Conservation (phyloP, 2,329 filamentous ascomycete genomes). For the Verticillium zaregamsianum region DNA sequence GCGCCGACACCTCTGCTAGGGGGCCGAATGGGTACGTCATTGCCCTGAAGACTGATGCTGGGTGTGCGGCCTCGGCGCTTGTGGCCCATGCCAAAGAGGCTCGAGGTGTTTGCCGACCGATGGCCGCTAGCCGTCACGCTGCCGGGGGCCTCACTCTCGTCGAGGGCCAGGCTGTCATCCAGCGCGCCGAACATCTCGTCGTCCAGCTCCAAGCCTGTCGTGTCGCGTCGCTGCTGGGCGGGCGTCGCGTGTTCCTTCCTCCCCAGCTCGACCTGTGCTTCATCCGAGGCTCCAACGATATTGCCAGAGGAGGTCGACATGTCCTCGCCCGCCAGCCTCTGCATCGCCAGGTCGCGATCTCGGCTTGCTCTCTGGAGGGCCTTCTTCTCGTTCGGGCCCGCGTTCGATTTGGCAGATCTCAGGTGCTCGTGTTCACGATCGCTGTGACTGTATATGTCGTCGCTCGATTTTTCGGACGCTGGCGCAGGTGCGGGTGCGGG, state of each 20-base stretch:
- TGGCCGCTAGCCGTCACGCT: conserved; percentile 24
- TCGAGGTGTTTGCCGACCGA: conserved; percentile 39
- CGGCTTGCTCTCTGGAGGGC: conserved; percentile 17
- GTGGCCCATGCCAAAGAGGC: conserved; percentile 27
- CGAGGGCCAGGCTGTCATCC: conserved; percentile 24
- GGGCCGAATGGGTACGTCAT: conserved; percentile 48
- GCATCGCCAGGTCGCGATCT: conserved; percentile 31
- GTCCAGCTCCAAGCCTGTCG: conserved; percentile 45
- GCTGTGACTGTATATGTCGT: conserved; percentile 6
- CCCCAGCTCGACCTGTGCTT: conserved; percentile 30
- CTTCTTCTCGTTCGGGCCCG: conserved; percentile 2
- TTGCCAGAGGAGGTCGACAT: conserved; percentile 21
- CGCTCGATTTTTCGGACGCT: conserved; percentile 1
- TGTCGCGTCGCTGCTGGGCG: conserved; percentile 31
- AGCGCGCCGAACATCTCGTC: conserved; percentile 42
- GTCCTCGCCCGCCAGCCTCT: conserved; percentile 28
- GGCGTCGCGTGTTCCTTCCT: conserved; percentile 29
- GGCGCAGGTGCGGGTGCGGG: not conserved
- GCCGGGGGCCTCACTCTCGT: conserved; percentile 37
- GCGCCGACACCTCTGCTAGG: conserved; percentile 45
- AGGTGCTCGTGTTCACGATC: conserved; percentile 1
- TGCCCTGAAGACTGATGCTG: conserved; percentile 43
- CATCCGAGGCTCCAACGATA: conserved; percentile 15
- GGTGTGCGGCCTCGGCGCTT: conserved; percentile 39
- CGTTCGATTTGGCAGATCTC: not conserved